phyloP scores from a whole-genome alignment of 2,329 filamentous ascomycete species.

The Trichocomaceae sp. region DNA sequence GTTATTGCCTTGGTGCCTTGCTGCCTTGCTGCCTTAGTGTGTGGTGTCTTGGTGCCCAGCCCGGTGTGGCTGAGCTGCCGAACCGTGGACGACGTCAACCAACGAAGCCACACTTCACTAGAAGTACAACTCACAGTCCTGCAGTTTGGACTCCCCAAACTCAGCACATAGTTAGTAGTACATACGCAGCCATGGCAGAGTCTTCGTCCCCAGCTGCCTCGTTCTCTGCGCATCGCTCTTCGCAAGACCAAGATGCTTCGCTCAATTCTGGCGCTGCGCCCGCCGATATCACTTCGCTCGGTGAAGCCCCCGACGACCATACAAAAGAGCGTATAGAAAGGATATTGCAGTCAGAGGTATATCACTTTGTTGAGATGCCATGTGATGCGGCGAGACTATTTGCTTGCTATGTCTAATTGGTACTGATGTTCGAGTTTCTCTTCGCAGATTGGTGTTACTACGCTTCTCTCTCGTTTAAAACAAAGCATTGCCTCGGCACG shows the following conservation, averaged over 20 bases:
- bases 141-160: neutral
- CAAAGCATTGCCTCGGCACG: constrained; percentile 59
- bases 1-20: neutral
- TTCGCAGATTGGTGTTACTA: constrained; percentile 53
- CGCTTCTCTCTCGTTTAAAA: constrained; percentile 57
- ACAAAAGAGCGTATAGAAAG: constrained; percentile 36
- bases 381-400: neutral
- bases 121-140: too few species aligned
- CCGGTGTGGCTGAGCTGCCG: neutral
- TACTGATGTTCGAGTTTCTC: neutral
- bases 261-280: neutral
- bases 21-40: too few species aligned
- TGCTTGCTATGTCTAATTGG: constrained; percentile 2
- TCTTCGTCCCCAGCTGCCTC: constrained; percentile 8
- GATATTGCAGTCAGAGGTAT: constrained; percentile 44
- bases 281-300: neutral
- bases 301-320: constrained; percentile 6
- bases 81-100: neutral
- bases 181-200: constrained; percentile 8
- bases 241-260: constrained; percentile 8
- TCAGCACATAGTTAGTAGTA: too few species aligned
- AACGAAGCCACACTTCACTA: constrained; percentile 1
- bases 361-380: constrained; percentile 11
- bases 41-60: neutral
- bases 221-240: constrained; percentile 3